phyloP scores from a whole-genome alignment of 192 early-diverging fungal genomes.

The Cetraspora pellucida region DNA sequence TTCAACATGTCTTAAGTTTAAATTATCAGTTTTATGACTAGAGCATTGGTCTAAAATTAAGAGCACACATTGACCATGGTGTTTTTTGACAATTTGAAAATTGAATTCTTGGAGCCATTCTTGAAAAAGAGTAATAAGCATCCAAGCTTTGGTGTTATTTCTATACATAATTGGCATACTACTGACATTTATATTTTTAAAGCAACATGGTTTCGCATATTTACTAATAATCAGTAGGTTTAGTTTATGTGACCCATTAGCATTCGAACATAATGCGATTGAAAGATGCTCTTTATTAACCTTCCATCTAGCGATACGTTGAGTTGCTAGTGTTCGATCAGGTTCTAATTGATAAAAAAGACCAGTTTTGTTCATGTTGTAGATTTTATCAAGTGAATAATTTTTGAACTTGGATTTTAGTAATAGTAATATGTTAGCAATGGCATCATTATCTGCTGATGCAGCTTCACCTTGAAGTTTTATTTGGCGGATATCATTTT shows the following conservation, averaged over 20 bases:
- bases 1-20: conserved; percentile 7
- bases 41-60: conserved; percentile 22
- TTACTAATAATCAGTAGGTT: conserved; percentile 28
- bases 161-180: conserved; percentile 20
- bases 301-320: not conserved
- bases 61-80: conserved; percentile 2
- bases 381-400: conserved; percentile 25
- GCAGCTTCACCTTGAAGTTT: conserved; percentile 25
- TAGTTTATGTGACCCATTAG: conserved; percentile 23
- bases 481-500: conserved; percentile 35
- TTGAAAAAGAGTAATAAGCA: conserved; percentile 32
- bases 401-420: not conserved
- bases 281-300: conserved; percentile 15
- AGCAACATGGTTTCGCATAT: conserved; percentile 23
- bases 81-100: not conserved
- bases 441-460: not conserved
- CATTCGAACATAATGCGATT: conserved; percentile 22
- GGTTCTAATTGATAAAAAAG: conserved; percentile 31
- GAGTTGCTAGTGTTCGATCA: conserved; percentile 5
- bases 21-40: conserved; percentile 9
- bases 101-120: conserved; percentile 24
- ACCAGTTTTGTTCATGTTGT: conserved; percentile 31
- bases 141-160: conserved; percentile 20
- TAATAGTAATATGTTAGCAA: not conserved
- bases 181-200: conserved; percentile 26